Evolutionary conservation across 2,329 filamentous ascomycete genomes (phyloP), one percentile per base, ranked within the genome.

Genomic region (Aspergillus novofumigatus): DNA sequence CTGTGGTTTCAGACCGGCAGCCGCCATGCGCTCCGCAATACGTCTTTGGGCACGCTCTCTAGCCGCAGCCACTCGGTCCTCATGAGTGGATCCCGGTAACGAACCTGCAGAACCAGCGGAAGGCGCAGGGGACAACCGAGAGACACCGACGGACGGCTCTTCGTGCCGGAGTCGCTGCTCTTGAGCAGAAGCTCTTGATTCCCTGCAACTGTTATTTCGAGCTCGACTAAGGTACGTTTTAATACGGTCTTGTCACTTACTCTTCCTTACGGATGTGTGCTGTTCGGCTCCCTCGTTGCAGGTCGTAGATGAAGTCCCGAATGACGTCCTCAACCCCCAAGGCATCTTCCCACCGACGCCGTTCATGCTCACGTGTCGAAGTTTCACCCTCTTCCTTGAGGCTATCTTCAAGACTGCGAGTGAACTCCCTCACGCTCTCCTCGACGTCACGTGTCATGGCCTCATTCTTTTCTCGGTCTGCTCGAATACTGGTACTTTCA

Each of bases 401-500:
- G 67, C 81, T 92, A 65, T 94, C 89, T 71, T 97, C 92, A 51
- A 99, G 85, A 60, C 91, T 86, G 49, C 83, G 86, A 52, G 90
- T 85, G 70, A 96, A 97, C 55, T 96, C 92, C 28, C 87, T 87
- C 49, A 97, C 92, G 67, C 92, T 96, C 47, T 97, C 94, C 71
- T 99, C 94, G 1, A 99, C 93, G 74, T 99, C 94, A 54, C 86
- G 87, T 25, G 96, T 93, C 93, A 99, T 97, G 56, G 89, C 86
- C 75, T 99, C 94, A 66, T 97, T 96, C 66, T 91, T 90, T 71
- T 97, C 93, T 66, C 90, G 90, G 69, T 99, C 94, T 10, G 86
- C 88, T 72, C 87, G 87, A 51, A 92, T 84, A 64, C 87, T 88
- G 61, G 89, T 86, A 65, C 81, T 94, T 75, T 99, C 93, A 65